Percentiles rank a stretch among this genome's conserved stretches.
Conservation (phyloP, 768 basidiomycete species). For the Glaciozyma antarctica region DNA sequence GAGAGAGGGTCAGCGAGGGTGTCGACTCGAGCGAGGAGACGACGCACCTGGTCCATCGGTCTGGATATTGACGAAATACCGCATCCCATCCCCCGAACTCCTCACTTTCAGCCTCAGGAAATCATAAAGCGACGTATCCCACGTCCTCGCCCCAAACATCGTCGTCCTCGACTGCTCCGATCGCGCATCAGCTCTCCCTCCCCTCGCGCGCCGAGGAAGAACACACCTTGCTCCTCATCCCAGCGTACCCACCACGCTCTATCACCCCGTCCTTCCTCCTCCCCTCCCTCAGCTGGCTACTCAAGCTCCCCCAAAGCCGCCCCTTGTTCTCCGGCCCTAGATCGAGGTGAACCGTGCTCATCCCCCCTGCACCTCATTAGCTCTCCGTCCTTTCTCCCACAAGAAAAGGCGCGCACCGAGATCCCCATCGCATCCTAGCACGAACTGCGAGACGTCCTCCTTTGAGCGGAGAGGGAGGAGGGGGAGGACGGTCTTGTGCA, state of each 20-base stretch:
- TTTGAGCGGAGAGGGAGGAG: conserved; percentile 57
- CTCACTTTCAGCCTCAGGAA: conserved; percentile 74
- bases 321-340: conserved; percentile 51
- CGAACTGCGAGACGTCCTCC: conserved; percentile 55
- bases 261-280: conserved; percentile 32
- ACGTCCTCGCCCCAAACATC: conserved; percentile 72
- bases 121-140: conserved; percentile 71
- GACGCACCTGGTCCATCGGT: conserved; percentile 55
- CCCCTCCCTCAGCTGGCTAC: conserved; percentile 48
- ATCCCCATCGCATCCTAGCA: conserved; percentile 75
- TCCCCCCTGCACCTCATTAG: conserved; percentile 29
- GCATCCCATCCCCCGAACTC: conserved; percentile 49
- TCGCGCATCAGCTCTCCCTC: not conserved
- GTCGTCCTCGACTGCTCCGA: conserved; percentile 59
- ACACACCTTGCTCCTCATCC: conserved; percentile 70
- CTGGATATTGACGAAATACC: conserved; percentile 86
- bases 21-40: not conserved
- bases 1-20: not conserved
- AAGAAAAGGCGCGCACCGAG: conserved; percentile 53
- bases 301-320: conserved; percentile 73
- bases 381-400: not conserved
- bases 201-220: not conserved
- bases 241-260: conserved; percentile 71
- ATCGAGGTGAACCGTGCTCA: conserved; percentile 65
- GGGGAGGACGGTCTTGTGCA: conserved; percentile 30